A percentile compares a stretch with the other conserved stretches of the same genome.
Conservation (phyloP, 495 filamentous ascomycete genomes). For the Sordaria brevicollis region DNA sequence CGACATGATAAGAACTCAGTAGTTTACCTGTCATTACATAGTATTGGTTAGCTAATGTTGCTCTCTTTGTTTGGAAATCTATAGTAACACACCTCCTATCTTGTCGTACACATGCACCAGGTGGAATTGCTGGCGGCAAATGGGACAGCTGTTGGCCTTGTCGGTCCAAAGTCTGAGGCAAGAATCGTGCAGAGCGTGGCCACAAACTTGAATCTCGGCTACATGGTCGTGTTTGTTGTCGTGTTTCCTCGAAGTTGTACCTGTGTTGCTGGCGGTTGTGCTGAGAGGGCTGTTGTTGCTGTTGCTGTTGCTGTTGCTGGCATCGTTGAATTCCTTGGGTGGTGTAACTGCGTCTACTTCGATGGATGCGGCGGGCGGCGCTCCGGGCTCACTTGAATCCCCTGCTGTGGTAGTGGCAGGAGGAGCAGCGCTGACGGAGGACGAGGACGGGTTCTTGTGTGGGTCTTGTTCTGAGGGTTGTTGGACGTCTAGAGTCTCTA, state of each 20-base stretch:
- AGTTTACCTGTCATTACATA: conserved; percentile 52
- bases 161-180: conserved; percentile 90
- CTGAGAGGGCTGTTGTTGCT: conserved; percentile 21
- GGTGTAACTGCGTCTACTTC: background rate
- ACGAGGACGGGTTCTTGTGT: conserved; percentile 4
- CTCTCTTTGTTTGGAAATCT: background rate
- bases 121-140: conserved; percentile 88
- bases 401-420: background rate
- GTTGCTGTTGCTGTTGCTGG: conserved; percentile 7
- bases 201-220: conserved; percentile 54
- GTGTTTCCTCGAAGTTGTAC: conserved; percentile 41
- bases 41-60: conserved; percentile 16
- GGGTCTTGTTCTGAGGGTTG: conserved; percentile 10
- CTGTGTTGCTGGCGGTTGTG: conserved; percentile 22
- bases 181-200: conserved; percentile 81
- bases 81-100: conserved; percentile 56
- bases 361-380: conserved; percentile 4
- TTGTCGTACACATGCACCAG: conserved; percentile 70
- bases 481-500: conserved; percentile 67
- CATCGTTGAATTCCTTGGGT: conserved; percentile 3
- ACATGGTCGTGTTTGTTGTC: conserved; percentile 26
- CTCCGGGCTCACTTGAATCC: background rate
- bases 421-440: conserved; percentile 2
- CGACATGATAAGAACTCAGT: conserved; percentile 71
- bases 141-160: conserved; percentile 94